These are phyloP conservation scores for Centaurea solstitialis DNA, from an alignment of 129 eudicot genomes.

Conservation along the genomic window DNA sequence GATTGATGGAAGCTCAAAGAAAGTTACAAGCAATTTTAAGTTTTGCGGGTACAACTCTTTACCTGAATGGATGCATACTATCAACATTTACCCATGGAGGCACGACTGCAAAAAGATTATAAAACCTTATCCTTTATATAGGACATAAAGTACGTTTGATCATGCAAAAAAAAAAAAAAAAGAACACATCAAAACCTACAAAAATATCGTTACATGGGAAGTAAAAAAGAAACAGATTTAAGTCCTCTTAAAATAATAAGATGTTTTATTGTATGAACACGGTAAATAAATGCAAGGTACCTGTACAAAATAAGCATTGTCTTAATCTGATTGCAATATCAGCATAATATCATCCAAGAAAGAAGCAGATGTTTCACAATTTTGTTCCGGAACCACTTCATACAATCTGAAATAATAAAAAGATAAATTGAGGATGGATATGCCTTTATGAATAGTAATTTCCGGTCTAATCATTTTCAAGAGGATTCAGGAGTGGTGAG, in stretches of 20 bases:
- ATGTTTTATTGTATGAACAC: not conserved
- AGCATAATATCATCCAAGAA: slow-evolving; percentile 55
- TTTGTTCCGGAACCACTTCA: slow-evolving; percentile 26
- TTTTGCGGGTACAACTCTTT: slow-evolving; percentile 83
- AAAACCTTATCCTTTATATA: not conserved
- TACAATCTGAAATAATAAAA: slow-evolving; percentile 41
- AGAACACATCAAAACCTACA: not conserved
- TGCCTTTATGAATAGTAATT: not conserved
- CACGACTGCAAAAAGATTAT: not conserved
- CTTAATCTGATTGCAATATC: slow-evolving; percentile 69
- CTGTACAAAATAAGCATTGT: slow-evolving; percentile 88
- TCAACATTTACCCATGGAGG: slow-evolving; percentile 1
- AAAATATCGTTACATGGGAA: not conserved
- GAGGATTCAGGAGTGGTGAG: too few species aligned
- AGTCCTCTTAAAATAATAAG: slow-evolving; percentile 44
- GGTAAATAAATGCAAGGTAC: slow-evolving; percentile 30
- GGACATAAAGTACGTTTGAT: not conserved
- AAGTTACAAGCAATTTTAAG: slow-evolving; percentile 84
- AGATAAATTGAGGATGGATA: not conserved
- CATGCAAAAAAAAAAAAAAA: not conserved
- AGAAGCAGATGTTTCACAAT: slow-evolving; percentile 40
- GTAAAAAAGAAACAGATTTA: not conserved
- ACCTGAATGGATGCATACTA: slow-evolving; percentile 43
- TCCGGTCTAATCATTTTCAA: not conserved
- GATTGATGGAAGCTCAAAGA: slow-evolving; percentile 84